Base-by-base conservation (phyloP, 352 stramenopile species). In the Pythium apleroticum region DNA sequence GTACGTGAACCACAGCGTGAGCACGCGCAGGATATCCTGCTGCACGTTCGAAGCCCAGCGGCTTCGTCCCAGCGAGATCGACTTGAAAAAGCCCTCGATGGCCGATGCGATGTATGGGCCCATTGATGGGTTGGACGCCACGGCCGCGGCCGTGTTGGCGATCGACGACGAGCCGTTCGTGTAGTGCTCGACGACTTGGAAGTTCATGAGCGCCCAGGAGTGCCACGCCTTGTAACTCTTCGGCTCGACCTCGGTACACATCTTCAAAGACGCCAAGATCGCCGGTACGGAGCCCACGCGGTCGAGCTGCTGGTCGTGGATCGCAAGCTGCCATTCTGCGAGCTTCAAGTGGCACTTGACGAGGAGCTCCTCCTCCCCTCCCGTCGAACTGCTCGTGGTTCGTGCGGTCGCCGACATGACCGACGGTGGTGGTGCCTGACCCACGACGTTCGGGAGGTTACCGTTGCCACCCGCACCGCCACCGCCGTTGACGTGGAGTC, bases 1-100 rank as follows among this genome's bases (percentile, higher is more conserved):
- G 77, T 99, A 97, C 24, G 96, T 86, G 65, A 99, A 99, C 82
- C 98, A 99, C 39, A 99, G 95, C 48, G 97, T 99, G 33, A 99
- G 76, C 20, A 99, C 71, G 35, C 98, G 98, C 52, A 99, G 68
- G 63, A 99, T 95, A 70, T 99, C 98, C 67, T 99, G 63, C 30
- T 69, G 63, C 12, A 69, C 98, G 11, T 84, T 94, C 10, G 91
- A 84, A 55, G 91, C 85, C 81, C 97, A 98, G 25, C 89, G 86
- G 37, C 91, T 97, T 52, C 95, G 93, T 2, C 97, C 97, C 27
- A 99, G 90, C 43, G 89, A 93, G 52, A 99, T 99, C 4, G 96
- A 98, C 20, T 86, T 88, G 66, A 99, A 98, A 75, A 99, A 99
- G n/a, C 97, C 97, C 66, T 98, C 86, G 20, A 99, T 97, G 6